These are phyloP conservation scores for Pseudogymnoascus destructans DNA, from an alignment of 2,329 filamentous ascomycete genomes.

Conservation along the genomic window DNA sequence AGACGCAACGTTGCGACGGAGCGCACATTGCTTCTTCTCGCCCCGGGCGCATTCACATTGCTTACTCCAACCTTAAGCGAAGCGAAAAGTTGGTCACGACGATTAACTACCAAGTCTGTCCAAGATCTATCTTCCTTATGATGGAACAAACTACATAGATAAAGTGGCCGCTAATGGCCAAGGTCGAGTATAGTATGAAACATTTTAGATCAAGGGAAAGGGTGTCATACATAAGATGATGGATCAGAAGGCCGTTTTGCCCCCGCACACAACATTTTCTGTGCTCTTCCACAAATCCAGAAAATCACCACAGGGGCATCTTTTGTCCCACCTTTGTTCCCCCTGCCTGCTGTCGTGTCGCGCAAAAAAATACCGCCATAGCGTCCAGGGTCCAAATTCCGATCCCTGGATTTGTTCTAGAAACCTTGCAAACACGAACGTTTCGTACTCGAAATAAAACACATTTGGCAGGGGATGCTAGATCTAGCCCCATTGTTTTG, in stretches of 20 bases:
- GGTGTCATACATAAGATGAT: neutral
- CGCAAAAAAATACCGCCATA: neutral
- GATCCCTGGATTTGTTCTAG: neutral
- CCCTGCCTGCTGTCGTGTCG: neutral
- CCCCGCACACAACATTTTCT: neutral
- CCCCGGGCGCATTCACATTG: no score
- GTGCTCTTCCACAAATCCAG: neutral
- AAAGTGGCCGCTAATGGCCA: neutral
- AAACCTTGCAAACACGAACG: constrained; percentile 3
- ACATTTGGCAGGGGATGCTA: neutral
- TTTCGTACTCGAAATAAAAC: constrained; percentile 1
- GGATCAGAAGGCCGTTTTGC: neutral
- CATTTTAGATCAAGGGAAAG: neutral
- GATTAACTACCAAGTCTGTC: neutral
- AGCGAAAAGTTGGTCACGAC: no score
- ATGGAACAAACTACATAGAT: constrained; percentile 3
- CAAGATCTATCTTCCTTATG: neutral
- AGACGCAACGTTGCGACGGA: no score
- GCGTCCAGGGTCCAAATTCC: neutral
- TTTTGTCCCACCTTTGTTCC: neutral
- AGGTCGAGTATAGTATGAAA: neutral
- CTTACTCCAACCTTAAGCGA: no score
- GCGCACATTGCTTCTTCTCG: no score
- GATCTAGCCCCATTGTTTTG: neutral
- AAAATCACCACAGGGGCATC: neutral